phyloP scores from a whole-genome alignment of 2,329 filamentous ascomycete species.

The Fusarium subglutinans region DNA sequence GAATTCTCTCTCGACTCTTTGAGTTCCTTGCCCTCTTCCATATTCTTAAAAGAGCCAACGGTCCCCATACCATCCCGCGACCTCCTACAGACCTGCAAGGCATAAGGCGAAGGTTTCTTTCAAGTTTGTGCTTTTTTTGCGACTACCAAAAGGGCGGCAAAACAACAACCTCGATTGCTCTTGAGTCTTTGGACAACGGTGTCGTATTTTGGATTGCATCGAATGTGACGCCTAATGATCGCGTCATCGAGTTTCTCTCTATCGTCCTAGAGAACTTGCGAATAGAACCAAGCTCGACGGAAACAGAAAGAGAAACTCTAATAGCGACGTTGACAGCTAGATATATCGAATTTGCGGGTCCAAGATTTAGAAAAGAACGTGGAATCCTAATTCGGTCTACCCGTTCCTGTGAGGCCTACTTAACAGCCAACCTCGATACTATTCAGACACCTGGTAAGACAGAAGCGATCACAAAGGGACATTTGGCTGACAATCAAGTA shows the following conservation, averaged over 20 bases:
- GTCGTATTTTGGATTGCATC: conserved; percentile 56
- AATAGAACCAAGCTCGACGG: not conserved
- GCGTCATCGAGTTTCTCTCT: conserved; percentile 45
- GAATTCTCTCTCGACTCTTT: conserved; percentile 30
- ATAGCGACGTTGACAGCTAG: not conserved
- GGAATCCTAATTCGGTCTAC: conserved; percentile 20
- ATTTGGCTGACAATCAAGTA: not conserved
- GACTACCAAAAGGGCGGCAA: conserved; percentile 57
- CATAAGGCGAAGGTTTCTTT: conserved; percentile 46
- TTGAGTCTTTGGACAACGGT: conserved; percentile 46
- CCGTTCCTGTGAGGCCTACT: conserved; percentile 14
- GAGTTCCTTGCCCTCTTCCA: conserved; percentile 31
- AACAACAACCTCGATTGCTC: conserved; percentile 54
- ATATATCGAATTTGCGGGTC: conserved; percentile 28
- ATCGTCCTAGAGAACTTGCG: conserved; percentile 33
- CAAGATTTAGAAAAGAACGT: conserved; percentile 39
- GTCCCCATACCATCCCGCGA: conserved; percentile 10
- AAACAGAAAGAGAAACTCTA: not conserved
- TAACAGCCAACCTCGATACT: not conserved
- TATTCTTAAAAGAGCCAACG: conserved; percentile 17
- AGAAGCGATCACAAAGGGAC: not conserved
- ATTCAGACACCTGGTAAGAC: conserved; percentile 6
- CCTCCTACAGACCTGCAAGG: not conserved
- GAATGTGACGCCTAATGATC: conserved; percentile 43
- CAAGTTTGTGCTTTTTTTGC: conserved; percentile 55